Evolutionary conservation across 176 grass and related monocot genomes (phyloP).

Genomic region (Triticum turgidum): DNA sequence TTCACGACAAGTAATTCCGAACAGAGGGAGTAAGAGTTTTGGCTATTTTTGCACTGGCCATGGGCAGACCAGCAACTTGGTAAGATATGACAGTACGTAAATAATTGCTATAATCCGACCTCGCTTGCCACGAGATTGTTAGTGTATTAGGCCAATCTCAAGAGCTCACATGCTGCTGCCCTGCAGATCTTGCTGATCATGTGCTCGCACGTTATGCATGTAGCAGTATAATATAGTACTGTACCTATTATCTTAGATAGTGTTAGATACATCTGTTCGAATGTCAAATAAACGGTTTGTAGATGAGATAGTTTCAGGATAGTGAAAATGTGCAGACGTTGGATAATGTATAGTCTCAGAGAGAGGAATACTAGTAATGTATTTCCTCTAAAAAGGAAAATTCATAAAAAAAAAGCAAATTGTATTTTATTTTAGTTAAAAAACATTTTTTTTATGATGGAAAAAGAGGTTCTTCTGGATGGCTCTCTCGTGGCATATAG

Average conservation of each 20-base stretch:
- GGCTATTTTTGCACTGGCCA: not conserved
- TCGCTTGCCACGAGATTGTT: not conserved
- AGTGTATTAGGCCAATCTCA: not conserved
- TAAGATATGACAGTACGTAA: not conserved
- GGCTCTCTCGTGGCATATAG: conserved; percentile 31
- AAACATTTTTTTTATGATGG: no score
- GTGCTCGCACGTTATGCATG: not conserved
- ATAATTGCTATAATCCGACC: not conserved
- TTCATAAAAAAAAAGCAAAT: no score
- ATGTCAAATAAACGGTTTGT: not conserved
- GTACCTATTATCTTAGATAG: no score
- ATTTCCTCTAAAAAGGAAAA: no score
- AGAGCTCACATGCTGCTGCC: not conserved
- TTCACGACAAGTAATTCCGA: no score
- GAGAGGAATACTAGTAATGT: no score
- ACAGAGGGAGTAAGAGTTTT: not conserved
- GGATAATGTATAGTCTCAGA: no score
- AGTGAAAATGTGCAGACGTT: no score
- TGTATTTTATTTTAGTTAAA: no score
- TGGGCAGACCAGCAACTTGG: not conserved
- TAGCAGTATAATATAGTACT: no score
- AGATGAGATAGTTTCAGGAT: no score
- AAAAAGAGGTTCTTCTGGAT: conserved; percentile 20
- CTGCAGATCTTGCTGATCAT: not conserved
- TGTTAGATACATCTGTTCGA: not conserved